Conservation (phyloP, 371 early-diverging fungal species). For the Entomophthora muscae region DNA sequence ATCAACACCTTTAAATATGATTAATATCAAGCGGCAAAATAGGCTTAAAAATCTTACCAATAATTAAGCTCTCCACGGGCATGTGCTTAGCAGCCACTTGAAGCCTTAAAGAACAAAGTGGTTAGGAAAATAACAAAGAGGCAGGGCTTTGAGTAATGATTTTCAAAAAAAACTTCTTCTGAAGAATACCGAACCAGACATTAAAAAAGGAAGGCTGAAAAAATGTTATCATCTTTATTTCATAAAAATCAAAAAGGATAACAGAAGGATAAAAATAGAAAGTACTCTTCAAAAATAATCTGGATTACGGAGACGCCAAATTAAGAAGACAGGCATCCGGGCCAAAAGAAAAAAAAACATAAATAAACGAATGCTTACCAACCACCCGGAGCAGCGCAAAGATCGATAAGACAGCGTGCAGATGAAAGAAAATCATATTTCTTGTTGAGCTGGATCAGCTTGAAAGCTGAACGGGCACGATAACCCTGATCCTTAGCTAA, state of each 20-base stretch:
- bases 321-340: too few relatives aligned
- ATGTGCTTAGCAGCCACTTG: constrained; percentile 95
- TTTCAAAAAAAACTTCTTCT: too few relatives aligned
- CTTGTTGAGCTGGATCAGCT: constrained; percentile 98
- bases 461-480: constrained; percentile 99
- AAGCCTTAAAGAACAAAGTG: constrained; percentile 38
- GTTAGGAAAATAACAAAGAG: not conserved
- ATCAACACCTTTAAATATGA: constrained; percentile 71
- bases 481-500: constrained; percentile 99
- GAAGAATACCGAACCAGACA: too few relatives aligned
- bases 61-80: constrained; percentile 80
- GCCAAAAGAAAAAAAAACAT: too few relatives aligned
- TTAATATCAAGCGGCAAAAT: not conserved
- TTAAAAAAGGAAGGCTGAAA: too few relatives aligned
- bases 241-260: too few relatives aligned
- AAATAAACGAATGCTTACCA: constrained; percentile 43
- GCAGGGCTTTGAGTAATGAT: too few relatives aligned
- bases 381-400: constrained; percentile 99
- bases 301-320: too few relatives aligned
- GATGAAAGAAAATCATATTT: constrained; percentile 93
- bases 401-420: constrained; percentile 85
- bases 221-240: too few relatives aligned
- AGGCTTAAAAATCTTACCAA: constrained; percentile 32
- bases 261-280: too few relatives aligned
- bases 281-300: too few relatives aligned